Evolutionary conservation across 495 filamentous ascomycete genomes (phyloP).

Genomic region (Xylaria curta): DNA sequence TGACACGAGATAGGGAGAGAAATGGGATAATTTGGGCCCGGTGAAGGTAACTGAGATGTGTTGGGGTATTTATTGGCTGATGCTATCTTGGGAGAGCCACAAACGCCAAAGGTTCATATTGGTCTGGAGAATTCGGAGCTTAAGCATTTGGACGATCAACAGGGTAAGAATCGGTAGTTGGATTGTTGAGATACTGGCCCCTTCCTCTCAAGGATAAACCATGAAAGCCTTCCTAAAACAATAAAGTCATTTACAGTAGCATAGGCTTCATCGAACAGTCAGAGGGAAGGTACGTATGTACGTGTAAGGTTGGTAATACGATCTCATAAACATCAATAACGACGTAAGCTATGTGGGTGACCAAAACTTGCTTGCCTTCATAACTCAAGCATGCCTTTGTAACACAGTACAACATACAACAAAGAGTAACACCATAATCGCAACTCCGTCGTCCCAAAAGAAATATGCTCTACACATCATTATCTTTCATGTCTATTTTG

Average conservation of each 20-base stretch:
- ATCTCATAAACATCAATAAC: conserved; percentile 22
- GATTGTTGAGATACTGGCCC: no score
- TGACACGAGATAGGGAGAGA: no score
- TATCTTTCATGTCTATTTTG: conserved; percentile 30
- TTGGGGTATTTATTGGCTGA: no score
- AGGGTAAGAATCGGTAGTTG: no score
- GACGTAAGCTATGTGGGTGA: conserved; percentile 21
- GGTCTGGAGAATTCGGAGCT: no score
- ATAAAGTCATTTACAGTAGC: neutral
- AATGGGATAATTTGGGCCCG: no score
- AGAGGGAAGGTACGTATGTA: neutral
- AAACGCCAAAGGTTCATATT: no score
- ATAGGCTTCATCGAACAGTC: neutral
- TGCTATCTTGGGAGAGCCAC: no score
- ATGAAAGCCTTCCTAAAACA: neutral
- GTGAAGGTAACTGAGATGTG: no score
- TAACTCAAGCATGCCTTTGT: neutral
- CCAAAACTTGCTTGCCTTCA: conserved; percentile 8
- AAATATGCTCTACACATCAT: conserved; percentile 16
- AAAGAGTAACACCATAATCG: conserved; percentile 19
- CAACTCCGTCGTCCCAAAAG: conserved; percentile 23
- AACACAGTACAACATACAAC: conserved; percentile 10
- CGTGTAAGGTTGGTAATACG: neutral
- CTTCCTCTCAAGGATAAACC: no score
- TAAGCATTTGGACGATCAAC: no score